Percentiles rank a stretch among this genome's conserved stretches.
Evolutionary conservation across 352 stramenopile genomes (phyloP).

Genomic region (Phytophthora uliginosa): DNA sequence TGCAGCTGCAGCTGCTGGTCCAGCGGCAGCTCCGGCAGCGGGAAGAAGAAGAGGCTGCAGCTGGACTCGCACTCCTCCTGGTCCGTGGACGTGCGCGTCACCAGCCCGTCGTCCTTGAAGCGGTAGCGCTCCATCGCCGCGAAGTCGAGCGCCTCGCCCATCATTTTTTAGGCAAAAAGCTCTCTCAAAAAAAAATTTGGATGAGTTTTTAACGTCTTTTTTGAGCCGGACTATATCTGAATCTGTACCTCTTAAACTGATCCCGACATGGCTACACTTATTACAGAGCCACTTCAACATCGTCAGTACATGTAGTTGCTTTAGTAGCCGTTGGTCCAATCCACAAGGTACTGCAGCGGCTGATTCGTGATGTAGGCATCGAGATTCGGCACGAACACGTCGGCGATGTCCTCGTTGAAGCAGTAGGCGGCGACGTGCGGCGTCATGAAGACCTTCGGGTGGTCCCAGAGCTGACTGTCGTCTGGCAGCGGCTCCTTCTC

Average conservation of each 20-base stretch:
- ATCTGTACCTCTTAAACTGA: neutral
- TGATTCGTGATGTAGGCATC: conserved; percentile 35
- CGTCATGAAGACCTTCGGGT: conserved; percentile 70
- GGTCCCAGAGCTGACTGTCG: conserved; percentile 67
- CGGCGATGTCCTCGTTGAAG: conserved; percentile 73
- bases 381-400: conserved; percentile 70
- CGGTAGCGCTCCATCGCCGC: conserved; percentile 54
- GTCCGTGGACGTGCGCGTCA: conserved; percentile 66
- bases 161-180: neutral
- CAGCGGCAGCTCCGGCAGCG: conserved; percentile 76
- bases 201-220: neutral
- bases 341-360: conserved; percentile 31
- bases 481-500: conserved; percentile 51
- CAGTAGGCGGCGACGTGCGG: conserved; percentile 84
- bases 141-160: conserved; percentile 26
- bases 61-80: conserved; percentile 93
- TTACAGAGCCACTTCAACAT: neutral
- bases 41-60: conserved; percentile 94
- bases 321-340: conserved; percentile 42
- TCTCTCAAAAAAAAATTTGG: neutral
- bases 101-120: conserved; percentile 61
- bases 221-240: neutral
- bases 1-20: conserved; percentile 90
- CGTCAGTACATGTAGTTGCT: neutral
- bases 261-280: neutral